Evolutionary conservation across 176 grass and related monocot species (phyloP).

Genomic region (Dactylis glomerata): DNA sequence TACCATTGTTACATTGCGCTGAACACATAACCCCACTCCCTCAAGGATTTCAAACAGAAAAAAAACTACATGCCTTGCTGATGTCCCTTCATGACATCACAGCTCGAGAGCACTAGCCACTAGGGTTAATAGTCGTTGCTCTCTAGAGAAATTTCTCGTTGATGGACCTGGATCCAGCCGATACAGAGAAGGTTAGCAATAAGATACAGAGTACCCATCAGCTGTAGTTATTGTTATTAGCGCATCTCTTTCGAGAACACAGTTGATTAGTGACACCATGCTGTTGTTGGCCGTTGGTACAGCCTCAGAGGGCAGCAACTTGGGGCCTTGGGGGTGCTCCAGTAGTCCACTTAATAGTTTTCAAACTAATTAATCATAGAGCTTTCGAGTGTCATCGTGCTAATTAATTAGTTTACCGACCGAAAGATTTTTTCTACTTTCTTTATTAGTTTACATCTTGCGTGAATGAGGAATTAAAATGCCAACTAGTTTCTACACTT

Average conservation of each 20-base stretch:
- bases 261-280: slow-evolving; percentile 23
- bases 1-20: neutral
- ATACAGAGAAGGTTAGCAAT: neutral
- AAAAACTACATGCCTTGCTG: slow-evolving; percentile 1
- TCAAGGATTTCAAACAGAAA: neutral
- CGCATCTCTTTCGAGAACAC: slow-evolving; percentile 25
- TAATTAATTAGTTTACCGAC: neutral
- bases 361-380: slow-evolving; percentile 4
- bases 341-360: neutral
- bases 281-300: slow-evolving; percentile 35
- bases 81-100: slow-evolving; percentile 51
- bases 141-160: neutral
- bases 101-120: neutral
- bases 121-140: slow-evolving; percentile 31
- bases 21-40: neutral
- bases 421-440: neutral
- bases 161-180: slow-evolving; percentile 24
- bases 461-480: neutral
- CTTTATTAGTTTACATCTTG: neutral
- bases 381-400: neutral
- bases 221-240: neutral
- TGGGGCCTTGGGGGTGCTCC: slow-evolving; percentile 3
- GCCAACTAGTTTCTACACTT: neutral
- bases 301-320: slow-evolving; percentile 36
- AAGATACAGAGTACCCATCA: neutral